A percentile compares a stretch with the other conserved stretches of the same genome.
Conservation (phyloP, 2,329 filamentous ascomycete genomes). For the Phialocephala sp. region DNA sequence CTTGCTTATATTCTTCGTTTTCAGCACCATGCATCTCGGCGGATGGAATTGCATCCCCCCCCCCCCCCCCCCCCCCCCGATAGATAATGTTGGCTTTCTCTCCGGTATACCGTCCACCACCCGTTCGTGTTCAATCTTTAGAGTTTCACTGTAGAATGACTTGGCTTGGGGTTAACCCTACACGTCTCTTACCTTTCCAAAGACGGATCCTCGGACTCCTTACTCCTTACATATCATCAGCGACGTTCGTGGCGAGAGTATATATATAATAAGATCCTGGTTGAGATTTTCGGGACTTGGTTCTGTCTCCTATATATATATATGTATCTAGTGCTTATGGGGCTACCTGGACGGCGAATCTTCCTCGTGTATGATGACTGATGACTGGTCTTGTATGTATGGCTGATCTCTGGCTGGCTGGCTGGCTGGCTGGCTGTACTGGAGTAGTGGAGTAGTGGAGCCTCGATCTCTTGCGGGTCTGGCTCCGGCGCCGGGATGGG, state of each 20-base stretch:
- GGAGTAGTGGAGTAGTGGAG: too few species aligned
- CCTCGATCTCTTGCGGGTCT: too few species aligned
- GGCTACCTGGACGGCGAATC: slow-evolving; percentile 19
- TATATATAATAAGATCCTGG: slow-evolving; percentile 19
- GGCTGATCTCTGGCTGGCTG: too few species aligned
- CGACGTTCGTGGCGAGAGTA: slow-evolving; percentile 5
- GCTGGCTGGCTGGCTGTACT: too few species aligned
- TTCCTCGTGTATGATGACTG: too few species aligned
- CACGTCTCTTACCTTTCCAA: background rate
- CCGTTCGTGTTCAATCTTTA: background rate
- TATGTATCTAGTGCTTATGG: slow-evolving; percentile 18
- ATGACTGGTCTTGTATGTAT: too few species aligned
- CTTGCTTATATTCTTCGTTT: slow-evolving; percentile 4
- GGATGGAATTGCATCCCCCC: slow-evolving; percentile 21
- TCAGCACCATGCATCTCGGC: slow-evolving; percentile 12
- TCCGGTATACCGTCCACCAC: background rate
- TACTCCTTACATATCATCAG: background rate
- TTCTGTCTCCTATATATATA: slow-evolving; percentile 20
- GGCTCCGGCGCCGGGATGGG: too few species aligned
- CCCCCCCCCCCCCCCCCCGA: too few species aligned
- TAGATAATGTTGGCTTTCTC: background rate
- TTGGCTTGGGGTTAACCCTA: background rate
- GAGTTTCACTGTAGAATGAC: background rate
- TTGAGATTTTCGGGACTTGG: slow-evolving; percentile 22
- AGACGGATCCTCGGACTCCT: background rate